Evolutionary conservation across 2,329 filamentous ascomycete genomes (phyloP).

Genomic region (Cladophialophora psammophila): DNA sequence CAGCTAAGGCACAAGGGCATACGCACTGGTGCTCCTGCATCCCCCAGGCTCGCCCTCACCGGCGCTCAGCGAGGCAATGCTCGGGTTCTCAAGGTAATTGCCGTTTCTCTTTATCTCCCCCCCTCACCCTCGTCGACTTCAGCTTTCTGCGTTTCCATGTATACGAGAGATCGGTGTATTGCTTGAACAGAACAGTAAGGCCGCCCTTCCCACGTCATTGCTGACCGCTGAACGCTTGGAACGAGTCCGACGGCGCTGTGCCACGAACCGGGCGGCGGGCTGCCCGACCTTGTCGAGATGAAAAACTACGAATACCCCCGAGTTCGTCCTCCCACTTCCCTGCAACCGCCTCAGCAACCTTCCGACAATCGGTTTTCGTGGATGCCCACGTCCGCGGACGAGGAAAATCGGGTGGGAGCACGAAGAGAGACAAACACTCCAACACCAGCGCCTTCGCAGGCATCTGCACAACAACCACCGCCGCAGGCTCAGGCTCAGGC

Average conservation of each 20-base stretch:
- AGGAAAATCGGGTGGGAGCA: conserved; percentile 28
- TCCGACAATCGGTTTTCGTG: conserved; percentile 33
- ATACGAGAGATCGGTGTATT: neutral
- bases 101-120: conserved; percentile 8
- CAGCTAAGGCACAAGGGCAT: neutral
- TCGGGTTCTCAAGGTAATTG: conserved; percentile 25
- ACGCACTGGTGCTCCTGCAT: neutral
- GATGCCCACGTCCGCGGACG: conserved; percentile 35
- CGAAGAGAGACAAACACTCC: conserved; percentile 14
- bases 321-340: conserved; percentile 34
- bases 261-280: conserved; percentile 23
- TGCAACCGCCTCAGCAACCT: conserved; percentile 27
- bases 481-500: neutral
- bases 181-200: conserved; percentile 20
- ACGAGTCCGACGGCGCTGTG: conserved; percentile 6
- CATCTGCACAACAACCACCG: neutral
- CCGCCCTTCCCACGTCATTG: conserved; percentile 25
- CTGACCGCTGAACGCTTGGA: conserved; percentile 24
- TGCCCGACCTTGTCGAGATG: conserved; percentile 26
- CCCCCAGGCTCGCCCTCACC: conserved; percentile 18
- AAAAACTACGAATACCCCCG: conserved; percentile 38
- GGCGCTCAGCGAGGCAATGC: conserved; percentile 28
- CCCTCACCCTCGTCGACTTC: conserved; percentile 17
- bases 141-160: conserved; percentile 13
- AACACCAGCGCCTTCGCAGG: conserved; percentile 4